Evolutionary conservation across 805 yeast genomes (phyloP), one percentile per base, ranked within the genome.

Genomic region (Zygotorulaspora chibaensis): DNA sequence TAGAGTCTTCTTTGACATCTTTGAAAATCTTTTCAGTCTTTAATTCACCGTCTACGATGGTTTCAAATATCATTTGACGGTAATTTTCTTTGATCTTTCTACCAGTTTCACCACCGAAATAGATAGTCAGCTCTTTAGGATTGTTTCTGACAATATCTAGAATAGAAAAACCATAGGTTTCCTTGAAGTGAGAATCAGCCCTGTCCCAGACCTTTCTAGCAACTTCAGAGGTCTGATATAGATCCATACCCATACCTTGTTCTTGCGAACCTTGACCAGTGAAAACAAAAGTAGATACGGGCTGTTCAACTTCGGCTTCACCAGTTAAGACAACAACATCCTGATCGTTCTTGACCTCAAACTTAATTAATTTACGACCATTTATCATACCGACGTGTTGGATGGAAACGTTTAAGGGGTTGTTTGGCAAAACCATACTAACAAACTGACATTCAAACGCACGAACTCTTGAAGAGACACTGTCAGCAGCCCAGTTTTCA

Each of bases 181-280:
- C 75, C 65, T 88, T 76, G 75, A 95, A 93, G 71, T 95, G 99
- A 48, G 70, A 68, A 67, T 93, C 99, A 51, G 99, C 99, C 67
- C 88, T 85, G 69, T 93, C 98, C 99, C 99, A 93, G 52, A 93
- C 97, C 53, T 80, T 81, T 62, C 82, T 82, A 43, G 99, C 99
- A 67, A 93, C 96, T 26, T 80, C 89, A 41, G 96, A 86, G 35
- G 85, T 77, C 55, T 82, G 83, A 70, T 93, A 93, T 66, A 93
- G 79, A 69, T 93, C 99, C 99, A 93, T 93, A 77, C 99, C 99
- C 99, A 93, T 93, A 68, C 97, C 97, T 75, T 95, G 99, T 71
- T 95, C 99, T 73, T 93, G 99, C 50, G 99, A 91, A 69, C 99
- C 99, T 77, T 93, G 99, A 66, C 99, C 99, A 55, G 99, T 93